Conservation (phyloP, 2,329 filamentous ascomycete species). For the Apiospora phragmitis region DNA sequence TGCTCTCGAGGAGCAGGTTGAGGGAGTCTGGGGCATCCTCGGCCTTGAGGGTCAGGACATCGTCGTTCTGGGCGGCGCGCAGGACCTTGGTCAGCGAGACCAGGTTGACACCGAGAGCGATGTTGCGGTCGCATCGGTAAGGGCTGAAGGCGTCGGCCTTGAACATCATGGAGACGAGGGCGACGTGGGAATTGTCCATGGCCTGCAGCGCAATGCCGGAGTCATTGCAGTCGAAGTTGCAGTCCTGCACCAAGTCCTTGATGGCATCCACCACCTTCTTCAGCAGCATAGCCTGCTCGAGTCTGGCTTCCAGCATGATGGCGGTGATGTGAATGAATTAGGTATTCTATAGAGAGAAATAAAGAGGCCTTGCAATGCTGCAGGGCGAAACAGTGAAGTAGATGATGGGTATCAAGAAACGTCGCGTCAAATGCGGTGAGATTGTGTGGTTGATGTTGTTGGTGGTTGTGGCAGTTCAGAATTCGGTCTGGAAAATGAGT, state of each 20-base stretch:
- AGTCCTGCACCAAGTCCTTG: conserved; percentile 98
- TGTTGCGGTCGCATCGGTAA: conserved; percentile 98
- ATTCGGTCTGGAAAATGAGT: background rate
- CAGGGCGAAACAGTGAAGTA: background rate
- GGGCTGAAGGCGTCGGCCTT: conserved; percentile 92
- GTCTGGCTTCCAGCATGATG: conserved; percentile 91
- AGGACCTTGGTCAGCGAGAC: conserved; percentile 96
- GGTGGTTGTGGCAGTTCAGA: background rate
- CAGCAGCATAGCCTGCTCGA: conserved; percentile 89
- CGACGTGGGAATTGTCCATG: conserved; percentile 99
- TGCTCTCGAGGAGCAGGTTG: conserved; percentile 93
- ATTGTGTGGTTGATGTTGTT: background rate
- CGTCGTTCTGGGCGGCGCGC: conserved; percentile 89
- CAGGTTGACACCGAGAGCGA: conserved; percentile 96
- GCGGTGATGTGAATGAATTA: conserved; percentile 17
- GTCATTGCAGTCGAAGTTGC: conserved; percentile 99
- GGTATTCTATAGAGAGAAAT: background rate
- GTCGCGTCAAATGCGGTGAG: background rate
- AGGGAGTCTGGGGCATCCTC: conserved; percentile 95
- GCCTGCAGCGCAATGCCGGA: conserved; percentile 96
- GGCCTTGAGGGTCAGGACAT: conserved; percentile 93
- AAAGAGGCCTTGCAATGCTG: background rate
- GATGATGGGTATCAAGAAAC: conserved; percentile 9
- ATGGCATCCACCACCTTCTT: conserved; percentile 99
- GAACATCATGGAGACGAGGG: conserved; percentile 98